Base-by-base conservation (phyloP, 2,329 filamentous ascomycete species). In the Colletotrichum godetiae region DNA sequence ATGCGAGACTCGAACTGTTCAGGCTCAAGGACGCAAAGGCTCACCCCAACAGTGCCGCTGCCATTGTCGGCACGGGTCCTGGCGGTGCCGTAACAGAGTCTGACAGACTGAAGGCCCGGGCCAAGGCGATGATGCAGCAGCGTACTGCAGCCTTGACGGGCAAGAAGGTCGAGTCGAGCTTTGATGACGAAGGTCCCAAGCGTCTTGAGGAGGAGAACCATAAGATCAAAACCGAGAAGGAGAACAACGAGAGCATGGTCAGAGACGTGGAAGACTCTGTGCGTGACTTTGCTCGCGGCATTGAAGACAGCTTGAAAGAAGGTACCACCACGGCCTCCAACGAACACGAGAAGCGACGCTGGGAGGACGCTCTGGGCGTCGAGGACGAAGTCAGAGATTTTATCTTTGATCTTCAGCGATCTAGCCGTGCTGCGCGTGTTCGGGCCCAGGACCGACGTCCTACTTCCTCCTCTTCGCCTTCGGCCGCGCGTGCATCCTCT, bases 111-210 rank as follows among this genome's bases (percentile, higher is more conserved):
- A 98, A 98, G 86, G 97, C 97, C 46, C 92, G 95, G 77, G 96
- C 97, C 37, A 97, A 95, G 84, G 96, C 96, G 52, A 97, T 98
- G 92, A 99, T 99, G 97, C 96, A 98, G 84, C 95, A 98, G 79
- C 93, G 97, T 73, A 95, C 97, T 77, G 97, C 97, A 68, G 96
- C 97, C 22, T 86, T 99, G 75, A 95, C 95, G 27, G 97, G 97
- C 70, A 95, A 93, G 82, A 95, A 95, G 80, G 86, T 92, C 59
- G 91, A 94, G 49, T 82, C 86, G 2, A 86, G 85, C 58, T 89
- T 92, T 73, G 94, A 97, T 76, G 93, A 95, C 75, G 94, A 94
- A 75, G 94, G 94, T 4, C 92, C 95, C 59, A 94, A 95, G 84
- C 91, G 97, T 42, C 84, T 98, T 19, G 97, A 98, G 81, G 94